phyloP scores from a whole-genome alignment of 148 eudicot genomes.

The Rhododendron henanense region DNA sequence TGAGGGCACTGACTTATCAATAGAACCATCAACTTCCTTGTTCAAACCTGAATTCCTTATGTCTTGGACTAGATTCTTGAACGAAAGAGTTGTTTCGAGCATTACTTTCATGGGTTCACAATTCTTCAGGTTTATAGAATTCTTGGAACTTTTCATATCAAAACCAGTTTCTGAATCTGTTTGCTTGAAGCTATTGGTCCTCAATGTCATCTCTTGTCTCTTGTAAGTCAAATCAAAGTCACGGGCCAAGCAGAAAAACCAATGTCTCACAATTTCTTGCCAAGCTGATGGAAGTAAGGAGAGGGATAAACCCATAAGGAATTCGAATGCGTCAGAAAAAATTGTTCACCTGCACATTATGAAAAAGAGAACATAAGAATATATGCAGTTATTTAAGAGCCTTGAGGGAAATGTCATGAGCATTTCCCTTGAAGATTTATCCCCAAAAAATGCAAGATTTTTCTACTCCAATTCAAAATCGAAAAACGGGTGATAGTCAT shows the following conservation, averaged over 20 bases:
- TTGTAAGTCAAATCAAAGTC: constrained; percentile 15
- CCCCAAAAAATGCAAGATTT: not conserved
- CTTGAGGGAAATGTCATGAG: not conserved
- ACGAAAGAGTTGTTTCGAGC: constrained; percentile 55
- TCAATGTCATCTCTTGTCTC: constrained; percentile 33
- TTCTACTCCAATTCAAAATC: not conserved
- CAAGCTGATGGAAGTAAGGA: constrained; percentile 53
- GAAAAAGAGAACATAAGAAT: not conserved
- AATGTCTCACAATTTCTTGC: constrained; percentile 50
- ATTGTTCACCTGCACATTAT: constrained; percentile 9
- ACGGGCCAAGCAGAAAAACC: constrained; percentile 21
- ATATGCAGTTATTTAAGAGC: not conserved
- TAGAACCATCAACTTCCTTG: too few species aligned
- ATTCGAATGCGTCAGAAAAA: not conserved
- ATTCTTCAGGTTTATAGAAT: constrained; percentile 30
- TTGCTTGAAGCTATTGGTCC: constrained; percentile 38
- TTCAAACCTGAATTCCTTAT: constrained; percentile 21
- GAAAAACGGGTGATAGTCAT: not conserved
- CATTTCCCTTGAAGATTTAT: not conserved
- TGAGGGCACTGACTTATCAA: too few species aligned
- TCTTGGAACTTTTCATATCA: constrained; percentile 18
- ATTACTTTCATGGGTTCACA: constrained; percentile 48
- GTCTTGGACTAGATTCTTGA: constrained; percentile 44
- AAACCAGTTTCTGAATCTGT: constrained; percentile 28
- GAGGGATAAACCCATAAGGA: constrained; percentile 39